Evolutionary conservation across 164 flowering plant genomes (phyloP).

Genomic region (Annona squamosa): DNA sequence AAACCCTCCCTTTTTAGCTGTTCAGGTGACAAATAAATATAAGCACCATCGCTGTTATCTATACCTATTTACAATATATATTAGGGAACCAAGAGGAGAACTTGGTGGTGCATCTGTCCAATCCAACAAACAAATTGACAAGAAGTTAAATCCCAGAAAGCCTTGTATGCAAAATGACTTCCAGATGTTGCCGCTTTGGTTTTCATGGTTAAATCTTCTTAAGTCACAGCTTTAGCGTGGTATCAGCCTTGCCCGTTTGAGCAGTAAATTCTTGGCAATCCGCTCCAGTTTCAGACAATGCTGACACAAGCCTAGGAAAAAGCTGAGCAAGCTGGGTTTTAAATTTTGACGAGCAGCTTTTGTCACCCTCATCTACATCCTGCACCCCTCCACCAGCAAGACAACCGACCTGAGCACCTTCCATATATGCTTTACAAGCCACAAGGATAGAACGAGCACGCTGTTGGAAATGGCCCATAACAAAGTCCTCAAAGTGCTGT

Average conservation of each 20-base stretch:
- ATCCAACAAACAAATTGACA: not conserved
- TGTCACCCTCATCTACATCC: constrained; percentile 41
- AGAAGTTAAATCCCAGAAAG: not conserved
- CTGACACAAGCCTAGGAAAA: constrained; percentile 34
- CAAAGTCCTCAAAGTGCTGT: constrained; percentile 82
- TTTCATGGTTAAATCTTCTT: not conserved
- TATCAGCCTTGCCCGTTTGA: not conserved
- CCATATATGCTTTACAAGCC: constrained; percentile 69
- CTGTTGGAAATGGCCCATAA: constrained; percentile 53
- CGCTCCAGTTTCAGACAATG: constrained; percentile 41
- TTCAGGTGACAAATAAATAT: not conserved
- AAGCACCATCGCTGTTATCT: not conserved
- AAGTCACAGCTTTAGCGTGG: constrained; percentile 4
- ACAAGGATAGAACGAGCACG: constrained; percentile 46
- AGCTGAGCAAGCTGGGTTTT: constrained; percentile 25
- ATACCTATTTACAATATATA: constrained; percentile 1
- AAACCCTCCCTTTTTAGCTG: not conserved
- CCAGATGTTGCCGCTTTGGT: not conserved
- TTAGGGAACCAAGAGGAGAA: not conserved
- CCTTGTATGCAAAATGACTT: not conserved
- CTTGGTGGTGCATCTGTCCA: not conserved
- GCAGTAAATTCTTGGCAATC: constrained; percentile 36
- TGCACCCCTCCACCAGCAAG: constrained; percentile 46
- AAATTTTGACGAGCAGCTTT: constrained; percentile 36
- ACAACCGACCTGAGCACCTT: constrained; percentile 69